Evolutionary conservation across 495 filamentous ascomycete species (phyloP).

Genomic region (Penicillium fimorum): DNA sequence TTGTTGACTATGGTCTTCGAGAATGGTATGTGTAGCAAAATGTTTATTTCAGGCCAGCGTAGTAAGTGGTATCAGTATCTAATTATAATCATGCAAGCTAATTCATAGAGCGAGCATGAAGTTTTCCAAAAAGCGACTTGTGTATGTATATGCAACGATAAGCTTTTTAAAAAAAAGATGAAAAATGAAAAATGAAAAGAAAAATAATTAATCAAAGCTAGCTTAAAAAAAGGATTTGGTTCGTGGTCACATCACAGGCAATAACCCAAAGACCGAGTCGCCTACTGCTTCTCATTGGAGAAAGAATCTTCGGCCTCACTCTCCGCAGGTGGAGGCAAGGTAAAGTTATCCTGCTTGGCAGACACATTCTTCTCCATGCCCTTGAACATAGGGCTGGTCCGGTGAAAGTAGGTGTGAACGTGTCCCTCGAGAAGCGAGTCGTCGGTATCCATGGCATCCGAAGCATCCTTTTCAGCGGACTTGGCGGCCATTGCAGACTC

Average conservation of each 20-base stretch:
- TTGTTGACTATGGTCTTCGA: neutral
- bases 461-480: conserved; percentile 44
- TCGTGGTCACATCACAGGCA: neutral
- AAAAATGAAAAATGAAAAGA: conserved; percentile 2
- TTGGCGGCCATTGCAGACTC: conserved; percentile 51
- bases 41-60: conserved; percentile 6
- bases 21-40: neutral
- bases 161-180: conserved; percentile 11
- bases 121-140: conserved; percentile 4
- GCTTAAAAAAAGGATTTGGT: neutral
- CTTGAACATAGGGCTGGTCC: conserved; percentile 52
- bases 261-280: neutral
- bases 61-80: conserved; percentile 28
- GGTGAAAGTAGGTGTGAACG: conserved; percentile 50
- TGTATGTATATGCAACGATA: conserved; percentile 10
- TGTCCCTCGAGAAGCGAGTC: conserved; percentile 44
- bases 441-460: conserved; percentile 39
- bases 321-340: conserved; percentile 43
- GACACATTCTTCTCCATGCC: conserved; percentile 38
- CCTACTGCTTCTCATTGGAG: conserved; percentile 25
- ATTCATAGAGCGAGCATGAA: conserved; percentile 1
- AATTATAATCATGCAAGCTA: conserved; percentile 16
- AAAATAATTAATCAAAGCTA: conserved; percentile 8
- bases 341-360: conserved; percentile 38
- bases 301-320: conserved; percentile 18